A percentile compares a stretch with the other conserved stretches of the same genome.
phyloP scores from a whole-genome alignment of 208 protist genomes.

The Phytomonas francai region DNA sequence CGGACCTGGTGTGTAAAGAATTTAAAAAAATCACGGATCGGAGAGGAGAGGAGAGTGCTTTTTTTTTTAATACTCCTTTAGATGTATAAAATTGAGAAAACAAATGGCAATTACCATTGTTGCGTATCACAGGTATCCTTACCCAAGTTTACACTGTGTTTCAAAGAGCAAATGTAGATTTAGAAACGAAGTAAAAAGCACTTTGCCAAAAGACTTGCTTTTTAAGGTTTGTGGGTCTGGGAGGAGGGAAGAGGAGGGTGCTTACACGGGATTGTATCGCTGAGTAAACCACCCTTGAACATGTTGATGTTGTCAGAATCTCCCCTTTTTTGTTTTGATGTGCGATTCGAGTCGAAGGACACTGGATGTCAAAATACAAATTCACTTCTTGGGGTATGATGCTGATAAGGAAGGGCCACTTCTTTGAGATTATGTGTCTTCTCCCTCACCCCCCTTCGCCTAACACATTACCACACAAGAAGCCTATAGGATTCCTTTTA shows the following conservation, averaged over 20 bases:
- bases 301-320: not conserved
- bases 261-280: not conserved
- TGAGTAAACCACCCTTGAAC: not conserved
- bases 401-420: not conserved
- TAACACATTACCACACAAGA: conserved; percentile 5
- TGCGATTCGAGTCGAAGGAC: not conserved
- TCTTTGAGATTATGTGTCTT: not conserved
- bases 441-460: not conserved
- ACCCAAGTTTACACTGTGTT: not conserved
- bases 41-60: not conserved
- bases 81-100: not conserved
- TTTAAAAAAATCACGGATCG: no score
- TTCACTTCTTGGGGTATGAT: not conserved
- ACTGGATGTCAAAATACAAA: not conserved
- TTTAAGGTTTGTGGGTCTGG: not conserved
- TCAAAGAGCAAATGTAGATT: not conserved
- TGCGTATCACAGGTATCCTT: not conserved
- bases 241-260: not conserved
- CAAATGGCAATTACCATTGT: not conserved
- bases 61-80: not conserved
- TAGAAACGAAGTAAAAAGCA: not conserved
- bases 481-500: not conserved
- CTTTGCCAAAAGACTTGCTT: not conserved
- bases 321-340: not conserved
- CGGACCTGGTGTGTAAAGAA: not conserved